These are phyloP conservation scores for Dictyostelium intermedium DNA, from an alignment of 78 protist genomes.

Conservation along the genomic window DNA sequence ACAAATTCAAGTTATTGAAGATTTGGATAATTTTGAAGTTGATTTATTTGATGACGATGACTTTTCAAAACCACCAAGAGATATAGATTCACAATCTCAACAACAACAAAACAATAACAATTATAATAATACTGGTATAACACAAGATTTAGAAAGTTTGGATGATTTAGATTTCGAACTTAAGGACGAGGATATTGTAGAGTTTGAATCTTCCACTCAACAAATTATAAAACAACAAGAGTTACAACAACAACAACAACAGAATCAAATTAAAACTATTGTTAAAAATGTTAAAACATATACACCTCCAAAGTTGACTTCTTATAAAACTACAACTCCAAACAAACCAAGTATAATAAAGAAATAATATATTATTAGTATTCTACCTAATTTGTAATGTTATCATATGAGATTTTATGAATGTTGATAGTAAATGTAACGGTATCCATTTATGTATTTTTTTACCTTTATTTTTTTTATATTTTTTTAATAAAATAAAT, in stretches of 20 bases:
- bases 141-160: background rate
- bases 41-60: background rate
- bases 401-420: no score
- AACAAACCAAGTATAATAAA: background rate
- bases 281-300: background rate
- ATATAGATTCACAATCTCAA: background rate
- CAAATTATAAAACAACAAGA: background rate
- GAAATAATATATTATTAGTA: no score
- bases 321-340: background rate
- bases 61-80: background rate
- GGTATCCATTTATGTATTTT: no score
- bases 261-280: background rate
- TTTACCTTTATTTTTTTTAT: no score
- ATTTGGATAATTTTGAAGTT: background rate
- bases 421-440: no score
- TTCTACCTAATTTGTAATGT: no score
- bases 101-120: background rate
- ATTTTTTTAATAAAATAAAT: no score
- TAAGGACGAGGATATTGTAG: background rate
- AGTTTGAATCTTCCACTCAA: background rate
- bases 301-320: background rate
- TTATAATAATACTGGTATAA: background rate
- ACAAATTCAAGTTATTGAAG: background rate
- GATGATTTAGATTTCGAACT: background rate
- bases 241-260: background rate